Conservation (phyloP, 2,329 filamentous ascomycete species). For the Lasiodiplodia sp. region DNA sequence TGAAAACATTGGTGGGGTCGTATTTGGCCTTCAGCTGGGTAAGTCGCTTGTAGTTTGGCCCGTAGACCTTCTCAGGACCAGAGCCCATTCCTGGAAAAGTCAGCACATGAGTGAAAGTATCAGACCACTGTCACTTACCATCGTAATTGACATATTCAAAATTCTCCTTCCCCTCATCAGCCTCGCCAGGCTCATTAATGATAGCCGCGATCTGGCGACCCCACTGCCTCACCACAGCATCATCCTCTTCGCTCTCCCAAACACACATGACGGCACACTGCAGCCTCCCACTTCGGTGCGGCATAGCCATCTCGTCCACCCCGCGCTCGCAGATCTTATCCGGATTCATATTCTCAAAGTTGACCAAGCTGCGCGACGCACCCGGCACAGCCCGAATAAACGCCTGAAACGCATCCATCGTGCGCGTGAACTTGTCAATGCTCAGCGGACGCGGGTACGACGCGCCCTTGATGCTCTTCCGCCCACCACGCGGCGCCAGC, state of each 20-base stretch:
- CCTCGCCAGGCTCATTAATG: conserved; percentile 31
- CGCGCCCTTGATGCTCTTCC: conserved; percentile 48
- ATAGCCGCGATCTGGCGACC: conserved; percentile 11
- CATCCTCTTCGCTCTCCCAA: conserved; percentile 10
- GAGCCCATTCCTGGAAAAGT: conserved; percentile 35
- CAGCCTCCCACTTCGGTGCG: conserved; percentile 30
- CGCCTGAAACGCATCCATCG: conserved; percentile 39
- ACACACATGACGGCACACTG: conserved; percentile 4
- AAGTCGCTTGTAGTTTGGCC: conserved; percentile 42
- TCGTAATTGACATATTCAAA: conserved; percentile 45
- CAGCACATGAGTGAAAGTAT: conserved; percentile 27
- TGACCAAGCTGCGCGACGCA: conserved; percentile 36
- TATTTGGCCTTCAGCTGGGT: conserved; percentile 45
- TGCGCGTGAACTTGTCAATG: conserved; percentile 35
- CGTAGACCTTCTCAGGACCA: conserved; percentile 41
- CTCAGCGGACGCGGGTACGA: conserved; percentile 45
- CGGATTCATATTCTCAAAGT: conserved; percentile 26
- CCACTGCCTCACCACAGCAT: conserved; percentile 15
- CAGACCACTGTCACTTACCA: conserved; percentile 31
- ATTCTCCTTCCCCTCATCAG: conserved; percentile 37
- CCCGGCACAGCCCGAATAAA: conserved; percentile 39
- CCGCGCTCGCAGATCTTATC: conserved; percentile 17
- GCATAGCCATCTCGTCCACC: conserved; percentile 19
- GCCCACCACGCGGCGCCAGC: conserved; percentile 42
- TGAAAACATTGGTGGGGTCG: conserved; percentile 45